A percentile compares a stretch with the other conserved stretches of the same genome.
These are phyloP conservation scores for Mycena crocata DNA, from an alignment of 768 basidiomycete genomes.

Conservation along the genomic window DNA sequence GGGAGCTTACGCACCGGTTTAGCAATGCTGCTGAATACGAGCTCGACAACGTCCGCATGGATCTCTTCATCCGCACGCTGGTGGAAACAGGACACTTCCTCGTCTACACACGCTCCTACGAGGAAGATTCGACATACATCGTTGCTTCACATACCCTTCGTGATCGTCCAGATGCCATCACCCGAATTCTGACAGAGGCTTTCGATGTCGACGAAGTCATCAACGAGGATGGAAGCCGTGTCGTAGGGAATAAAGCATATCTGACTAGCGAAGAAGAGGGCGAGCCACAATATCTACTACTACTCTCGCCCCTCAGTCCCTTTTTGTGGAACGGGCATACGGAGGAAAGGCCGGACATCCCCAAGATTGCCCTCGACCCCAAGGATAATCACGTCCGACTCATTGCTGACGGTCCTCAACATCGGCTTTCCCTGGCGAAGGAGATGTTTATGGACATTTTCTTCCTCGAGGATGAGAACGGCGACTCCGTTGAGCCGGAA, in stretches of 20 bases:
- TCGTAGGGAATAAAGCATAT: slow-evolving; percentile 51
- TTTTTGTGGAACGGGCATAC: slow-evolving; percentile 96
- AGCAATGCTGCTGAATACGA: slow-evolving; percentile 94
- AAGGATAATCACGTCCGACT: slow-evolving; percentile 92
- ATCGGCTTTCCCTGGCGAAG: slow-evolving; percentile 81
- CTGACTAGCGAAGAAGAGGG: slow-evolving; percentile 62
- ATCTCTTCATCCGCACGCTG: slow-evolving; percentile 82
- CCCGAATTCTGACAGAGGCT: slow-evolving; percentile 84
- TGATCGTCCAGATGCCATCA: slow-evolving; percentile 81
- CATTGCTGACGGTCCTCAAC: slow-evolving; percentile 89
- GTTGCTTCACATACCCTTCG: slow-evolving; percentile 83
- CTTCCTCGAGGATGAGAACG: slow-evolving; percentile 71
- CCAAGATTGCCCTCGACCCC: slow-evolving; percentile 82
- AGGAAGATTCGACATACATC: slow-evolving; percentile 93
- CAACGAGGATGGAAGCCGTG: slow-evolving; percentile 63
- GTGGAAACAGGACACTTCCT: slow-evolving; percentile 92
- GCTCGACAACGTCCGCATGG: slow-evolving; percentile 78
- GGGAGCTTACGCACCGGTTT: slow-evolving; percentile 85
- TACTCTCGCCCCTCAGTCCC: slow-evolving; percentile 85
- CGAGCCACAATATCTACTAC: slow-evolving; percentile 80
- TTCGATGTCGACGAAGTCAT: slow-evolving; percentile 80
- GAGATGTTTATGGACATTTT: slow-evolving; percentile 79
- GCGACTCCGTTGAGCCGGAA: slow-evolving; percentile 58
- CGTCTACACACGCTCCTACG: slow-evolving; percentile 88
- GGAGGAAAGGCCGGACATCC: slow-evolving; percentile 74